Evolutionary conservation across 768 basidiomycete genomes (phyloP).

Genomic region (Leucocoprinus leucothites): DNA sequence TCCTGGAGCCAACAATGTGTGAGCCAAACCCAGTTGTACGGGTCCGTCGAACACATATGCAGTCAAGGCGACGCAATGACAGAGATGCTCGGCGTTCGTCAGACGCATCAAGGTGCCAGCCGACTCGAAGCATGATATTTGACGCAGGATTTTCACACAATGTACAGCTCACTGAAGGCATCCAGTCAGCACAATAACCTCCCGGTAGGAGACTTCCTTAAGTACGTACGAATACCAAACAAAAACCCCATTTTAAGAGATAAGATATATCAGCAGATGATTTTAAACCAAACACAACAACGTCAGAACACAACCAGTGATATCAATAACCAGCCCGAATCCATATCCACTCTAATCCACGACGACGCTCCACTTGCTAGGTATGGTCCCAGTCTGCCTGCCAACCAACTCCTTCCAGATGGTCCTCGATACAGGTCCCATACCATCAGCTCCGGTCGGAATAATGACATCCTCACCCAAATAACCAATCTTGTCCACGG

Average conservation of each 20-base stretch:
- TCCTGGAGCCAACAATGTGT: too few species aligned
- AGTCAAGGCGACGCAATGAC: background rate
- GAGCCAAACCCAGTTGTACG: too few species aligned
- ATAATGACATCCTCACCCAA: constrained; percentile 59
- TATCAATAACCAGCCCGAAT: background rate
- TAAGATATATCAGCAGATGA: background rate
- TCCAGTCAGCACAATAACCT: background rate
- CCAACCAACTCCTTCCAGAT: constrained; percentile 72
- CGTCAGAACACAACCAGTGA: background rate
- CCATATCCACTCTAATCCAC: constrained; percentile 19
- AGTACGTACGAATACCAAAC: background rate
- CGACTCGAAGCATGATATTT: background rate
- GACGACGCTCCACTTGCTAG: constrained; percentile 76
- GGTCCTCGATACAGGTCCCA: constrained; percentile 76
- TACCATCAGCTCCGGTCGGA: constrained; percentile 65
- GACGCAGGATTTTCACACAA: background rate
- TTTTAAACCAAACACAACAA: background rate
- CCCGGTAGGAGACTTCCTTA: too few species aligned
- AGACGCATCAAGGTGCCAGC: background rate
- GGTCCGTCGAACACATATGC: too few species aligned
- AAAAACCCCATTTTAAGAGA: background rate
- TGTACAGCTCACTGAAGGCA: background rate
- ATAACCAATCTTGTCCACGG: constrained; percentile 73
- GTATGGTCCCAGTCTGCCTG: constrained; percentile 76
- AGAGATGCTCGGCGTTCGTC: background rate